Base-by-base conservation (phyloP, 805 yeast genomes). In the Kuraishia hungarica region DNA sequence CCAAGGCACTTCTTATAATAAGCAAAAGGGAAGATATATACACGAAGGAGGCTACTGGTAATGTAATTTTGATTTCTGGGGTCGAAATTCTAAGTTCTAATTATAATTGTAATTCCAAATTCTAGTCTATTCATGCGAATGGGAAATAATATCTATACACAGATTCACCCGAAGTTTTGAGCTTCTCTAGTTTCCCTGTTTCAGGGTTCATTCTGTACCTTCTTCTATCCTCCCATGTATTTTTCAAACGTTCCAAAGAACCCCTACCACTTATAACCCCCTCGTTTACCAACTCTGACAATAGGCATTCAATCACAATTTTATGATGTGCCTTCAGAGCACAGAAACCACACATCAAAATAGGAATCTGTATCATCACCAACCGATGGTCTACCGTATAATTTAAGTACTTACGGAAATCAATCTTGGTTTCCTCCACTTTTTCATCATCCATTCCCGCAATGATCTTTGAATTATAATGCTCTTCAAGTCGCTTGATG, bases 1-100 rank as follows among this genome's bases (percentile, higher is more conserved):
- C 65, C 70, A 22, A 68, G 76, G 61, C 55, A 62, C 26, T 72
- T 64, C 57, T 57, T n/a, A n/a, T n/a, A n/a, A n/a, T n/a, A n/a
- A n/a, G n/a, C n/a, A n/a, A n/a, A n/a, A n/a, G n/a, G n/a, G n/a
- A n/a, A n/a, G n/a, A n/a, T n/a, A n/a, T n/a, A n/a, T n/a, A n/a
- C n/a, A n/a, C n/a, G n/a, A n/a, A n/a, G n/a, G 50, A 4, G 8
- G 23, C 6, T 20, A 20, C 15, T 7, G 13, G 11, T 20, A 43
- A 43, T 19, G 15, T 8, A n/a, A 7, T 19, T n/a, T 43, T 20
- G 48, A 43, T 19, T 20, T 20, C n/a, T n/a, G n/a, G 22, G 8
- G 22, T 43, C 8, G 6, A 8, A 43, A 6, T 20, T 43, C 20
- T 6, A 19, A 19, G 13, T 20, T 43, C 13, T 43, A 20, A n/a